A percentile compares a stretch with the other conserved stretches of the same genome.
phyloP scores from a whole-genome alignment of 1,139 yeast species.

The Meyerozyma smithsonii region DNA sequence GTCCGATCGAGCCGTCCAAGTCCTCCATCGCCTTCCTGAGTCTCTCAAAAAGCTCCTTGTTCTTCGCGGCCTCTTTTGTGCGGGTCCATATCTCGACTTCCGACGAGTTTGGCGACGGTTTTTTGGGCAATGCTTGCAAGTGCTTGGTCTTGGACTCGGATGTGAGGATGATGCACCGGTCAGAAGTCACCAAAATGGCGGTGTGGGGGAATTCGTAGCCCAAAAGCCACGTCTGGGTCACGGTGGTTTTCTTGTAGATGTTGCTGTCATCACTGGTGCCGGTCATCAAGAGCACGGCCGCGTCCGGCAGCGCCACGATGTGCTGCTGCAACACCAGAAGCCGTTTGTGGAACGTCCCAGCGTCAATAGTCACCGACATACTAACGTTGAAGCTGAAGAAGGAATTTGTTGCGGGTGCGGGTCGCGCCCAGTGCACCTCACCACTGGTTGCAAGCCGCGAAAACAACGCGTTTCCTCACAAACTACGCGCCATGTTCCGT shows the following conservation, averaged over 20 bases:
- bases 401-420: no score
- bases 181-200: constrained; percentile 59
- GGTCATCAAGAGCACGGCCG: constrained; percentile 58
- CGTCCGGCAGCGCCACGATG: constrained; percentile 37
- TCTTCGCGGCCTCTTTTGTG: constrained; percentile 76
- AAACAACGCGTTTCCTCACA: not conserved
- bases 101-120: constrained; percentile 34
- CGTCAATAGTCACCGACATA: constrained; percentile 33
- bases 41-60: constrained; percentile 59
- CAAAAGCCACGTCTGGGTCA: constrained; percentile 84
- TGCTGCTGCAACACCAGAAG: constrained; percentile 37
- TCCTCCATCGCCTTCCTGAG: constrained; percentile 47
- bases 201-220: constrained; percentile 97
- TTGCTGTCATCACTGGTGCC: constrained; percentile 86
- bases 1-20: constrained; percentile 48
- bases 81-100: constrained; percentile 70
- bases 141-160: constrained; percentile 87
- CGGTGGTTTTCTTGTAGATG: constrained; percentile 86
- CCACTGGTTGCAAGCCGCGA: no score
- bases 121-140: constrained; percentile 47
- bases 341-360: constrained; percentile 35
- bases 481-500: constrained; percentile 51
- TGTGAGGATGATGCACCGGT: constrained; percentile 64
- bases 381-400: constrained; percentile 1
- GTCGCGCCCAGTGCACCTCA: not conserved